phyloP scores from a whole-genome alignment of 2,329 filamentous ascomycete genomes.

The Ophidiomyces ophidiicola region DNA sequence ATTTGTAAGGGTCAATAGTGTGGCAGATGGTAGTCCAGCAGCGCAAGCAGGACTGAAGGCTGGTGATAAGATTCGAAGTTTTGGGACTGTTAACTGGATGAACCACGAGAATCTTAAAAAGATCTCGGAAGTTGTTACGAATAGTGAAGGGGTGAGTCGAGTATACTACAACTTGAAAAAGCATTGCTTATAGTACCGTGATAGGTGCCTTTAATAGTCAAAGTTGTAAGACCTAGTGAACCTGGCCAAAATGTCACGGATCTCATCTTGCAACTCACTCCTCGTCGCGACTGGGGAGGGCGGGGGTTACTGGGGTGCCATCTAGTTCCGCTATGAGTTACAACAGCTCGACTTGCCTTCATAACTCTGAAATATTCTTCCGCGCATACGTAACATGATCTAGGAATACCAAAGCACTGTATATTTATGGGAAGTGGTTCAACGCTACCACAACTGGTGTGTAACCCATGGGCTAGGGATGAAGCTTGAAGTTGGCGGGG shows the following conservation, averaged over 20 bases:
- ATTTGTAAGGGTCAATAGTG: conserved; percentile 83
- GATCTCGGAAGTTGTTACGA: conserved; percentile 79
- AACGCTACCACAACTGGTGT: no score
- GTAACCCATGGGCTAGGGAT: not conserved
- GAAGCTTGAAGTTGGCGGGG: no score
- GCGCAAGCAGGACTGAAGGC: conserved; percentile 65
- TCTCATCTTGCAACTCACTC: conserved; percentile 59
- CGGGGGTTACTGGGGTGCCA: conserved; percentile 83
- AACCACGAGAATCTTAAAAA: conserved; percentile 80
- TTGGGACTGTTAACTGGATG: conserved; percentile 68
- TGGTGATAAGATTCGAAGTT: conserved; percentile 71
- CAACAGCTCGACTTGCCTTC: not conserved
- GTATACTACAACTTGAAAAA: not conserved
- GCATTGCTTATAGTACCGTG: conserved; percentile 8
- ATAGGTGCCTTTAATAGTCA: conserved; percentile 60
- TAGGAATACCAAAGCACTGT: no score
- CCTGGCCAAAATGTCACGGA: conserved; percentile 39
- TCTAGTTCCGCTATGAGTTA: conserved; percentile 58
- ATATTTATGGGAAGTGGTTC: no score
- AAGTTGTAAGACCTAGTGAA: conserved; percentile 43
- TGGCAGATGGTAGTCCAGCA: conserved; percentile 67
- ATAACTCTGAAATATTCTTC: no score
- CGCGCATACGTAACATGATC: no score
- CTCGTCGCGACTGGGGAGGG: conserved; percentile 76
- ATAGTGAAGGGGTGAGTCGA: conserved; percentile 72